phyloP scores from a whole-genome alignment of 2,329 filamentous ascomycete species.

The Amylocarpus encephaloides region DNA sequence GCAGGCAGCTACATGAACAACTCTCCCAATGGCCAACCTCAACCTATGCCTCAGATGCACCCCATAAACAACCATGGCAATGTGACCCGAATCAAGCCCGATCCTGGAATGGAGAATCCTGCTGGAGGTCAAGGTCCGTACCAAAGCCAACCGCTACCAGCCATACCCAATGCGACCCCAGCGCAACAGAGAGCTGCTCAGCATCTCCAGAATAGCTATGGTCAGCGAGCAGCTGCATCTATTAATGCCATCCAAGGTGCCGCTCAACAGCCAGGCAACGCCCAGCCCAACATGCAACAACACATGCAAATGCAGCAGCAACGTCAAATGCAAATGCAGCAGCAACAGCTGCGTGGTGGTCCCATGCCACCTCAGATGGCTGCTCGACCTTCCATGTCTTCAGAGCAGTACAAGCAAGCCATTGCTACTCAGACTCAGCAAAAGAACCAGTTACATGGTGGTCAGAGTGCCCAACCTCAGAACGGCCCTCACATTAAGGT shows the following conservation, averaged over 20 bases:
- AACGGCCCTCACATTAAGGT: constrained; percentile 22
- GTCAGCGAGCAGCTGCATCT: constrained; percentile 56
- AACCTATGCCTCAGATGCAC: constrained; percentile 16
- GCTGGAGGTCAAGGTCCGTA: constrained; percentile 11
- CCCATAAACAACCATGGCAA: constrained; percentile 20
- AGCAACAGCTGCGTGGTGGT: constrained; percentile 10
- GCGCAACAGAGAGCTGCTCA: constrained; percentile 51
- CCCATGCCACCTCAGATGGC: constrained; percentile 16
- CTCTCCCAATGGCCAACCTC: constrained; percentile 19
- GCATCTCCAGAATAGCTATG: constrained; percentile 54
- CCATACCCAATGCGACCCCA: constrained; percentile 29
- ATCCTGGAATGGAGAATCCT: constrained; percentile 35
- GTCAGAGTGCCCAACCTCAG: constrained; percentile 28
- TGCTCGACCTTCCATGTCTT: constrained; percentile 10
- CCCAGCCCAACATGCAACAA: constrained; percentile 17
- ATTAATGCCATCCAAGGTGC: constrained; percentile 52
- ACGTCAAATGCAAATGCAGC: constrained; percentile 8
- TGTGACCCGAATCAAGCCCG: constrained; percentile 36
- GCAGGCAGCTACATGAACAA: constrained; percentile 24
- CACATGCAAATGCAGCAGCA: constrained; percentile 5
- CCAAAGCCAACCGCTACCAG: constrained; percentile 25
- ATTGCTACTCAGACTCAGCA: constrained; percentile 26
- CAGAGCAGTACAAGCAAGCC: constrained; percentile 27
- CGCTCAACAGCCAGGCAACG: constrained; percentile 18
- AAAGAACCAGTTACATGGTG: constrained; percentile 2